Conservation (phyloP, 2,329 filamentous ascomycete species). For the Alternaria hordeiaustralica region DNA sequence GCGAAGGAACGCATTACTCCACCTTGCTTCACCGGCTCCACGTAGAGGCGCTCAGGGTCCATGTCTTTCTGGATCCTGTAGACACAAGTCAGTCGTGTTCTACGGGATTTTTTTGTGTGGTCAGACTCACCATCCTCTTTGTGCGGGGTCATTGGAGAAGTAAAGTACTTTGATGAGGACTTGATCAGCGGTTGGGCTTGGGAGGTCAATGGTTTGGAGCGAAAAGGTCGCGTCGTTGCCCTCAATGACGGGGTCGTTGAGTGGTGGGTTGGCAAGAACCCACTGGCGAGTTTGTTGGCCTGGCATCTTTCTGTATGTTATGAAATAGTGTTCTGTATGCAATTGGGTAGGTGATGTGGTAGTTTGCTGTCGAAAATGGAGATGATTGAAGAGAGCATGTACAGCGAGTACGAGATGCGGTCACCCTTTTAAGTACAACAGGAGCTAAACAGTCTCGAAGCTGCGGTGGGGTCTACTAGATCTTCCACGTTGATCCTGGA, state of each 20-base stretch:
- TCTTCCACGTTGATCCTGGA: conserved; percentile 6
- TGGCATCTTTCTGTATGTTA: conserved; percentile 28
- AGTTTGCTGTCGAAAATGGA: not conserved
- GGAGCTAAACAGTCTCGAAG: conserved; percentile 3
- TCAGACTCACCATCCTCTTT: not conserved
- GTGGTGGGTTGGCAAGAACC: conserved; percentile 52
- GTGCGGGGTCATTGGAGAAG: conserved; percentile 57
- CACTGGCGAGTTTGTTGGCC: conserved; percentile 51
- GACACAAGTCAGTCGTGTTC: conserved; percentile 50
- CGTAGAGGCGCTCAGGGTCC: conserved; percentile 55
- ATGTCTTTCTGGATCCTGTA: conserved; percentile 52
- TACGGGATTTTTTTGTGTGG: conserved; percentile 39
- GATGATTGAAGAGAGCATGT: not conserved
- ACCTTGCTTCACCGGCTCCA: conserved; percentile 52
- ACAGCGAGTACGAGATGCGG: not conserved
- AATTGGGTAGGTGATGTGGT: not conserved
- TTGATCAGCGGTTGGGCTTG: conserved; percentile 48
- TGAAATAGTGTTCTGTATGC: not conserved
- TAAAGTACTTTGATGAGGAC: conserved; percentile 56
- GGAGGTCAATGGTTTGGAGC: conserved; percentile 44
- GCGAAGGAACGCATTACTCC: conserved; percentile 68
- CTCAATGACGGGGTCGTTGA: conserved; percentile 41
- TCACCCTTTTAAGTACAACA: conserved; percentile 2
- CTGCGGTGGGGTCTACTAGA: not conserved
- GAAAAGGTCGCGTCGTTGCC: conserved; percentile 51